Percentiles rank a stretch among this genome's conserved stretches.
Evolutionary conservation across 2,329 filamentous ascomycete genomes (phyloP).

Genomic region (Curvularia sp.): DNA sequence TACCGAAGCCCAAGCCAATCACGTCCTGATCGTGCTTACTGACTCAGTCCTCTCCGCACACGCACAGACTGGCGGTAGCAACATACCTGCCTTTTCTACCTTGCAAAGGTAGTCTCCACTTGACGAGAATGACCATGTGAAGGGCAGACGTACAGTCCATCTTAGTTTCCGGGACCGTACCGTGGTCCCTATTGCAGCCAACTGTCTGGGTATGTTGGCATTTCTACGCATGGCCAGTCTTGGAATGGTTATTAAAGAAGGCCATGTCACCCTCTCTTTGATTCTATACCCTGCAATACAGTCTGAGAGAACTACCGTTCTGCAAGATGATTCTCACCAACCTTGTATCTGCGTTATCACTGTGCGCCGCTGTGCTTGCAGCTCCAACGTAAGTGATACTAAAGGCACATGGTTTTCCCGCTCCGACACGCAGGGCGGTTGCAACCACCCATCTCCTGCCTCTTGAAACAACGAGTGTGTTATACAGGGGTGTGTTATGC

Average conservation of each 20-base stretch:
- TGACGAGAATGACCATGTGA: conserved; percentile 15
- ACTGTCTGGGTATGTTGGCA: conserved; percentile 14
- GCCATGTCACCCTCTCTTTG: conserved; percentile 18
- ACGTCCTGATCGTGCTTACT: conserved; percentile 13
- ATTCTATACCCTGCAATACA: conserved; percentile 11
- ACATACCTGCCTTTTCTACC: conserved; percentile 9
- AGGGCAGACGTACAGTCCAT: conserved; percentile 7
- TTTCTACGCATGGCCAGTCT: conserved; percentile 13
- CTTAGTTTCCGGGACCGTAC: conserved; percentile 2
- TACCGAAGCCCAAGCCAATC: conserved; percentile 8
- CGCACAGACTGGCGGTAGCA: conserved; percentile 12
- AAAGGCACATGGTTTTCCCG: conserved; percentile 8
- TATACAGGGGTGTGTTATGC: no score
- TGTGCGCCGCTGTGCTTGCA: conserved; percentile 34
- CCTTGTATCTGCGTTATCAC: conserved; percentile 32
- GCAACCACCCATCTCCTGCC: neutral
- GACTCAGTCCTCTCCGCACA: conserved; percentile 20
- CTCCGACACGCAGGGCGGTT: neutral
- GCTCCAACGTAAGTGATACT: conserved; percentile 43
- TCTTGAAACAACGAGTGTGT: neutral
- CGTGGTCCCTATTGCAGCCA: conserved; percentile 10
- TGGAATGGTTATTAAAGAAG: conserved; percentile 15
- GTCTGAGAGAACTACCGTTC: conserved; percentile 16
- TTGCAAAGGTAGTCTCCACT: conserved; percentile 9
- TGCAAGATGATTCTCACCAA: conserved; percentile 39